phyloP scores from a whole-genome alignment of 2,329 filamentous ascomycete genomes.

The Colletotrichum camelliae region DNA sequence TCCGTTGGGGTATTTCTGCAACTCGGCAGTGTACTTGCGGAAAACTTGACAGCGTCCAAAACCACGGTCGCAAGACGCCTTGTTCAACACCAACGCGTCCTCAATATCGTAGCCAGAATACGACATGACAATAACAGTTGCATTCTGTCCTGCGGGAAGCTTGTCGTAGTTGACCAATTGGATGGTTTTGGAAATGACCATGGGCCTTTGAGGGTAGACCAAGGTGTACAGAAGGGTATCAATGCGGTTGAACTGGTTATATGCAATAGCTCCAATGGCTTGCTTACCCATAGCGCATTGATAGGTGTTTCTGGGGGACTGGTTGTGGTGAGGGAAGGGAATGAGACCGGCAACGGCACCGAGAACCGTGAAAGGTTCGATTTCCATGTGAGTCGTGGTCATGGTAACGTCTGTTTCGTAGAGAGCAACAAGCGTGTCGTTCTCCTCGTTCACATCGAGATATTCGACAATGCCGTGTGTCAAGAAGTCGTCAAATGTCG shows the following conservation, averaged over 20 bases:
- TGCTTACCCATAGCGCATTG: slow-evolving; percentile 99
- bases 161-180: slow-evolving; percentile 98
- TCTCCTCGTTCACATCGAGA: slow-evolving; percentile 97
- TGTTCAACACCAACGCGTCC: slow-evolving; percentile 95
- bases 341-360: slow-evolving; percentile 96
- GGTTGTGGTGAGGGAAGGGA: slow-evolving; percentile 98
- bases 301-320: slow-evolving; percentile 97
- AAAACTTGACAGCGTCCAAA: slow-evolving; percentile 99
- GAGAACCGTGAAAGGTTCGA: slow-evolving; percentile 96
- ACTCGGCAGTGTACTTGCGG: slow-evolving; percentile 85
- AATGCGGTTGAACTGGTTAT: slow-evolving; percentile 97
- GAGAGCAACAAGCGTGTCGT: slow-evolving; percentile 91
- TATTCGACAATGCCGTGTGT: slow-evolving; percentile 93
- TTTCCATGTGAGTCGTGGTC: slow-evolving; percentile 92
- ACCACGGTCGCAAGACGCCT: slow-evolving; percentile 91
- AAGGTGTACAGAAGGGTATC: slow-evolving; percentile 96
- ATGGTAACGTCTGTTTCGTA: slow-evolving; percentile 85
- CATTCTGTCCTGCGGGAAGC: slow-evolving; percentile 94
- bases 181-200: slow-evolving; percentile 97
- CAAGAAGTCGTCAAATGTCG: slow-evolving; percentile 93
- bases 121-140: slow-evolving; percentile 98
- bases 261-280: slow-evolving; percentile 97
- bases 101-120: slow-evolving; percentile 99
- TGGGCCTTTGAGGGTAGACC: slow-evolving; percentile 96
- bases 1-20: slow-evolving; percentile 90